A percentile compares a stretch with the other conserved stretches of the same genome.
Evolutionary conservation across 208 protist genomes (phyloP).

Genomic region (Acanthamoeba lenticulata): DNA sequence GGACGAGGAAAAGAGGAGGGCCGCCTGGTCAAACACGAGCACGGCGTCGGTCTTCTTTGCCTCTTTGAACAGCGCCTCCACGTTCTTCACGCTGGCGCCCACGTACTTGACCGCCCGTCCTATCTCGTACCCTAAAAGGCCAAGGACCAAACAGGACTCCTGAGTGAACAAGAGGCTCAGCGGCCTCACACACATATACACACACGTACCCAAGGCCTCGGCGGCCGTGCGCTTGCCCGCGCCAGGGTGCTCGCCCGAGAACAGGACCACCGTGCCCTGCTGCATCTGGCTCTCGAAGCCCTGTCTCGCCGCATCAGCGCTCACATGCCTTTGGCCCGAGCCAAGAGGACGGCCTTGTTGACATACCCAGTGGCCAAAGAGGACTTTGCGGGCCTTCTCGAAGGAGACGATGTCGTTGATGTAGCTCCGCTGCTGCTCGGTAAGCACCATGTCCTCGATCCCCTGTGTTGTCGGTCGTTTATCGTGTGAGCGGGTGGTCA

Average conservation of each 20-base stretch:
- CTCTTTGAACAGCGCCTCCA: conserved; percentile 76
- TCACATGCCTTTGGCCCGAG: neutral
- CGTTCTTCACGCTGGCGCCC: conserved; percentile 76
- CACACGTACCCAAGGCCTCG: conserved; percentile 68
- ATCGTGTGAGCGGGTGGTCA: too few relatives aligned
- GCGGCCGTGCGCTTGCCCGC: conserved; percentile 73
- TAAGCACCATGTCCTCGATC: conserved; percentile 60
- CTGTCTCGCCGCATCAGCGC: conserved; percentile 22
- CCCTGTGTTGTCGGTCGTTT: conserved; percentile 10
- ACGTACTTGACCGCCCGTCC: conserved; percentile 74
- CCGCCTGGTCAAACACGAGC: conserved; percentile 79
- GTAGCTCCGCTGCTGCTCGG: neutral
- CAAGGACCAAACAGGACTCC: neutral
- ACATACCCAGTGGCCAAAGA: conserved; percentile 78
- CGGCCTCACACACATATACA: neutral
- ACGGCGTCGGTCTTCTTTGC: conserved; percentile 72
- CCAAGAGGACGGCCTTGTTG: neutral
- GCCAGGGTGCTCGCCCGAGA: conserved; percentile 50
- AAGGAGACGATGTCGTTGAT: conserved; percentile 74
- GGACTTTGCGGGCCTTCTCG: conserved; percentile 77
- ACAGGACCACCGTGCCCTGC: conserved; percentile 5
- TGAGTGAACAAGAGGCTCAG: neutral
- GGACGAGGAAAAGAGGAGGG: conserved; percentile 59
- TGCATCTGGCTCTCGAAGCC: neutral
- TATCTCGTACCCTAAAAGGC: neutral